These are phyloP conservation scores for Pestalotiopsis sp. DNA, from an alignment of 2,329 filamentous ascomycete genomes.

Conservation along the genomic window DNA sequence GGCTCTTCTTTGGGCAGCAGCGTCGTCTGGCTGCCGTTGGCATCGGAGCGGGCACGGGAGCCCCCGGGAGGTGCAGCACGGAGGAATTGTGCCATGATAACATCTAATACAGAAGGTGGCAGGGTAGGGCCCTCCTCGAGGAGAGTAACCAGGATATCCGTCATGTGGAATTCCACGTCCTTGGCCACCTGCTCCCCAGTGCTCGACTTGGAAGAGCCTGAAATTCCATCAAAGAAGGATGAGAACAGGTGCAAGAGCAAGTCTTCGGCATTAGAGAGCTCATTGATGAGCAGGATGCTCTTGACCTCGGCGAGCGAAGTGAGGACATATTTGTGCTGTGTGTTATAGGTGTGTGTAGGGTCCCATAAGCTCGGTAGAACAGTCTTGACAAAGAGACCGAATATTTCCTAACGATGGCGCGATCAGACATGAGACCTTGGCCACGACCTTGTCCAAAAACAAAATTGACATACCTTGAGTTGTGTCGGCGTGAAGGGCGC, in stretches of 20 bases:
- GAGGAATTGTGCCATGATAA: conserved; percentile 93
- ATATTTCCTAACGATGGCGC: conserved; percentile 72
- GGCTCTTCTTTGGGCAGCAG: conserved; percentile 85
- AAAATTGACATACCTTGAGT: conserved; percentile 68
- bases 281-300: conserved; percentile 87
- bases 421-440: background rate
- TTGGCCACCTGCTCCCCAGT: conserved; percentile 84
- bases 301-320: conserved; percentile 89
- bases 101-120: conserved; percentile 80
- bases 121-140: conserved; percentile 83
- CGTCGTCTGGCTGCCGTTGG: conserved; percentile 78
- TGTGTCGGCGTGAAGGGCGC: conserved; percentile 90
- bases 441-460: background rate
- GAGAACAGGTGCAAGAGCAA: conserved; percentile 82
- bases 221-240: conserved; percentile 88
- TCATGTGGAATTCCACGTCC: conserved; percentile 92
- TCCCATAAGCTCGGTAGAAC: conserved; percentile 85
- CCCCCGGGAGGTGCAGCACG: conserved; percentile 75
- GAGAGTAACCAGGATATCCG: conserved; percentile 77
- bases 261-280: conserved; percentile 78
- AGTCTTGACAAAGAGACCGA: conserved; percentile 80
- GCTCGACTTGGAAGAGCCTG: conserved; percentile 70
- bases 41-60: conserved; percentile 56
- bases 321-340: conserved; percentile 89
- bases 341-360: conserved; percentile 85